Conservation (phyloP, 2,329 filamentous ascomycete species). For the Aulographum hederae region DNA sequence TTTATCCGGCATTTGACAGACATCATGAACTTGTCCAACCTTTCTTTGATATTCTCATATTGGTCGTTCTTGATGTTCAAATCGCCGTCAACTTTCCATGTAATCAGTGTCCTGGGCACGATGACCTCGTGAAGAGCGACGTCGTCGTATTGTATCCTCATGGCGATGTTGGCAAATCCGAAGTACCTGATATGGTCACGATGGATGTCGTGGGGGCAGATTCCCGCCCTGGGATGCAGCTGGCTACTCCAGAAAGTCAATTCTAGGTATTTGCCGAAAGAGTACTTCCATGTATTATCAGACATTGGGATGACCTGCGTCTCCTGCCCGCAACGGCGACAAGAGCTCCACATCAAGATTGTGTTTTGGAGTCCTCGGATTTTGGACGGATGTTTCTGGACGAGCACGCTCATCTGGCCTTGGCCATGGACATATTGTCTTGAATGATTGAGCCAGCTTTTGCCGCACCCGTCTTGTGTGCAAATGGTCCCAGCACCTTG, state of each 20-base stretch:
- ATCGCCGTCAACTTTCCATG: constrained; percentile 96
- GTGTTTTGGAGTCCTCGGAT: constrained; percentile 48
- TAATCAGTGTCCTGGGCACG: constrained; percentile 74
- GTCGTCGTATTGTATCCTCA: constrained; percentile 81
- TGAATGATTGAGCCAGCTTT: constrained; percentile 81
- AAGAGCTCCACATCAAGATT: constrained; percentile 96
- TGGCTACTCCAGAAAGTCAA: constrained; percentile 88
- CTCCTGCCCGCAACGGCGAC: constrained; percentile 79
- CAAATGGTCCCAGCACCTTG: constrained; percentile 60
- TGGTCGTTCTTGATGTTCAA: constrained; percentile 84
- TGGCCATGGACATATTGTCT: constrained; percentile 94
- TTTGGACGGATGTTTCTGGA: constrained; percentile 55
- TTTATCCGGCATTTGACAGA: constrained; percentile 72
- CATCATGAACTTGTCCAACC: constrained; percentile 69
- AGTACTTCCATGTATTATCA: constrained; percentile 90
- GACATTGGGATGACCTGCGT: constrained; percentile 86
- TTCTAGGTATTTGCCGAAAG: constrained; percentile 96
- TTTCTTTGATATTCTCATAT: constrained; percentile 61
- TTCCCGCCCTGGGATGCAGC: constrained; percentile 51
- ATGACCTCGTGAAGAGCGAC: constrained; percentile 90
- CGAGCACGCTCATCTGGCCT: constrained; percentile 78
- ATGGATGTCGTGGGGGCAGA: constrained; percentile 85
- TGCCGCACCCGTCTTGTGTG: constrained; percentile 67
- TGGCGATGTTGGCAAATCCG: constrained; percentile 65
- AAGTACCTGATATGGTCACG: constrained; percentile 88